phyloP scores from a whole-genome alignment of 1,139 yeast genomes.

The Taphrina deformans region DNA sequence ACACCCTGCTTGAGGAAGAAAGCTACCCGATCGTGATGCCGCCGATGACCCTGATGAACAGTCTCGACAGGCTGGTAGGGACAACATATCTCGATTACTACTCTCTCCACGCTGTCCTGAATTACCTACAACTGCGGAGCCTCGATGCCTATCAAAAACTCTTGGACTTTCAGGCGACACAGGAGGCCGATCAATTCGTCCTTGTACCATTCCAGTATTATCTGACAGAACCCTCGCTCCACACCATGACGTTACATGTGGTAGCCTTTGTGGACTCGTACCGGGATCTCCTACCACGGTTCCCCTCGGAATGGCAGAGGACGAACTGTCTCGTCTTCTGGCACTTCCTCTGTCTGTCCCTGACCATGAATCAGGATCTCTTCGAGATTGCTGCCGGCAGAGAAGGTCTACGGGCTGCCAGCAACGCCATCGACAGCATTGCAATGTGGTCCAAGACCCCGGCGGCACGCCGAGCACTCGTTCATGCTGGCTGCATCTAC shows the following conservation, averaged over 20 bases:
- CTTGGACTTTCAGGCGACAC: slow-evolving; percentile 19
- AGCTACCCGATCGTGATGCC: slow-evolving; percentile 26
- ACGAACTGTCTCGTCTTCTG: slow-evolving; percentile 29
- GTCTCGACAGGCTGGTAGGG: slow-evolving; percentile 18
- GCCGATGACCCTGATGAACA: slow-evolving; percentile 6
- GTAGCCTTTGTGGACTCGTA: slow-evolving; percentile 22
- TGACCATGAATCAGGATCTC: slow-evolving; percentile 27
- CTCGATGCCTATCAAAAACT: slow-evolving; percentile 24
- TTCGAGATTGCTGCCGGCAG: slow-evolving; percentile 30
- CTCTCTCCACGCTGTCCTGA: slow-evolving; percentile 28
- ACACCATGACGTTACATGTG: slow-evolving; percentile 15
- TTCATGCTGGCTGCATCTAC: slow-evolving; percentile 27
- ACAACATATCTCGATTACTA: slow-evolving; percentile 23
- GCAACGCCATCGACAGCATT: slow-evolving; percentile 11
- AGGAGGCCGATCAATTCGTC: slow-evolving; percentile 18
- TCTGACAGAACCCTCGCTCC: slow-evolving; percentile 9
- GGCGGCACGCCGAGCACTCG: slow-evolving; percentile 29
- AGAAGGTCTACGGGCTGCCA: slow-evolving; percentile 20
- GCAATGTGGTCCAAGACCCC: slow-evolving; percentile 18
- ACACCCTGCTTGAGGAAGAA: neutral
- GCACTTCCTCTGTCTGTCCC: slow-evolving; percentile 24
- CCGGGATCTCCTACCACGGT: slow-evolving; percentile 4
- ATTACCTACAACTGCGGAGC: slow-evolving; percentile 21
- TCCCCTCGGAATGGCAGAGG: slow-evolving; percentile 18
- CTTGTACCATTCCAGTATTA: slow-evolving; percentile 21